phyloP scores from a whole-genome alignment of 179 eudicot genomes.

The Vitellaria paradoxa region DNA sequence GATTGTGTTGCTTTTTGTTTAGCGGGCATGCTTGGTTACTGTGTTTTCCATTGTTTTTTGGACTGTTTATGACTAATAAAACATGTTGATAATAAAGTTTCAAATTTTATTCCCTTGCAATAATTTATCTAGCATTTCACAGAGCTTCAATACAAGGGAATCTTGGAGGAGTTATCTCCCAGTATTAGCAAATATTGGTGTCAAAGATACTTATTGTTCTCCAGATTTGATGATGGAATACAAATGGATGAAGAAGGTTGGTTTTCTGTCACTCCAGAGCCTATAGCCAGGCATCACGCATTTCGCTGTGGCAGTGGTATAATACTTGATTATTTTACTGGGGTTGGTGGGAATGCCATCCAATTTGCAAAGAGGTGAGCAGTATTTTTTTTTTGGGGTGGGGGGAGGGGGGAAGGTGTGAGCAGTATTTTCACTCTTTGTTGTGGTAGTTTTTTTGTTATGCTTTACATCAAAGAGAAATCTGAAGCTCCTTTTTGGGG shows the following conservation, averaged over 20 bases:
- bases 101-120: neutral
- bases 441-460: neutral
- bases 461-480: neutral
- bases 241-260: conserved; percentile 96
- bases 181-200: conserved; percentile 77
- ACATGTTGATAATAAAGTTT: neutral
- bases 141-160: conserved; percentile 32
- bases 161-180: conserved; percentile 33
- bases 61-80: conserved; percentile 8
- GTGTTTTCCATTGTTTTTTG: neutral
- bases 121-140: conserved; percentile 16
- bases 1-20: neutral
- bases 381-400: too few species aligned
- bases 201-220: conserved; percentile 74
- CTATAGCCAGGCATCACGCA: conserved; percentile 85
- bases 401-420: too few species aligned
- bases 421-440: conserved; percentile 5
- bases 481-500: conserved; percentile 1
- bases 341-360: conserved; percentile 94
- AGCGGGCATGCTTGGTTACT: neutral
- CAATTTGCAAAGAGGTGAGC: conserved; percentile 75
- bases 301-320: conserved; percentile 57
- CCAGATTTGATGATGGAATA: conserved; percentile 74
- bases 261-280: conserved; percentile 97
- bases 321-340: conserved; percentile 77